These are phyloP conservation scores for Kwoniella bestiolae DNA, from an alignment of 768 basidiomycete species.

Conservation along the genomic window DNA sequence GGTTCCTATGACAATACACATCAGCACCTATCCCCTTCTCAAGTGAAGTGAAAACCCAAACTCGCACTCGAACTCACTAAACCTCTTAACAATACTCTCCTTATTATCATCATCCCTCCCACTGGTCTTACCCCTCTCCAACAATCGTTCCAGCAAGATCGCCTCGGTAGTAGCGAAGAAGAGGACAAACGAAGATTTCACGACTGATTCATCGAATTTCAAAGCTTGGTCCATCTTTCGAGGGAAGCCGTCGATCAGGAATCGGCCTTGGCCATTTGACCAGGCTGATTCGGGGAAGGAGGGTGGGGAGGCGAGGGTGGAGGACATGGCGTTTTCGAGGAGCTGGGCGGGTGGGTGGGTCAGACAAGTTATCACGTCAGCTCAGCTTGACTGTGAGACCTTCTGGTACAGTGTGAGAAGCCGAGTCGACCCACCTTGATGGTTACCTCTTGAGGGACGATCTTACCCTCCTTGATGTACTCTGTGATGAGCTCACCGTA, in stretches of 20 bases:
- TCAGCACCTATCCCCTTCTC: neutral
- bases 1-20: constrained; percentile 62
- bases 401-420: neutral
- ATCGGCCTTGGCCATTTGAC: constrained; percentile 75
- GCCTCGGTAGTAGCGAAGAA: constrained; percentile 87
- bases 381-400: neutral
- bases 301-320: constrained; percentile 61
- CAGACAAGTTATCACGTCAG: neutral
- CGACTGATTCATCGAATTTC: constrained; percentile 87
- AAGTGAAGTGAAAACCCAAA: neutral
- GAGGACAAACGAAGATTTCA: constrained; percentile 74
- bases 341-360: constrained; percentile 67
- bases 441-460: constrained; percentile 97
- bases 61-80: constrained; percentile 64
- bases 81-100: constrained; percentile 95
- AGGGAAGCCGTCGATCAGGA: constrained; percentile 96
- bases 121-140: constrained; percentile 89
- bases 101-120: constrained; percentile 95
- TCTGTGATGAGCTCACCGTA: constrained; percentile 83
- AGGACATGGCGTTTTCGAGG: constrained; percentile 86
- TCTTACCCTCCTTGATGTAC: constrained; percentile 86
- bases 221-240: constrained; percentile 97
- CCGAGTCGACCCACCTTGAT: constrained; percentile 62
- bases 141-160: constrained; percentile 80
- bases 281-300: constrained; percentile 61